Evolutionary conservation across 495 filamentous ascomycete species (phyloP).

Genomic region (Penicillium pulvis): DNA sequence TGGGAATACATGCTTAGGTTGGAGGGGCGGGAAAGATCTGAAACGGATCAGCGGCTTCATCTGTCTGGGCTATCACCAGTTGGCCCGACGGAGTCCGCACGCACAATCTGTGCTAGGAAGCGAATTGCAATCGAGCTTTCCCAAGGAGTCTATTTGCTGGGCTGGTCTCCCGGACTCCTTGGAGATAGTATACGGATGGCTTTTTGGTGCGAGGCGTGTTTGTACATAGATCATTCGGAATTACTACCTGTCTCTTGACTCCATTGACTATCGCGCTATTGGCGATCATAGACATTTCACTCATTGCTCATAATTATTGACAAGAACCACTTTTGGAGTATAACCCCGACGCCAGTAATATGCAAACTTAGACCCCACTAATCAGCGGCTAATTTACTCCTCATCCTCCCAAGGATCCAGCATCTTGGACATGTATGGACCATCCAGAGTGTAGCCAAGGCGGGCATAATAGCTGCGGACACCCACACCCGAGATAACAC

Average conservation of each 20-base stretch:
- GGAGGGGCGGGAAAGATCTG: constrained; percentile 17
- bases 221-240: constrained; percentile 34
- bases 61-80: not conserved
- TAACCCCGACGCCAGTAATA: constrained; percentile 20
- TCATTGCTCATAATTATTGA: constrained; percentile 15
- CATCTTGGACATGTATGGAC: constrained; percentile 84
- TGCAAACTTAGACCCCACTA: constrained; percentile 9
- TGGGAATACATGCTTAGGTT: constrained; percentile 13
- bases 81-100: constrained; percentile 10
- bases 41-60: constrained; percentile 16
- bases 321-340: constrained; percentile 17
- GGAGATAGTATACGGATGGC: constrained; percentile 15
- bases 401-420: constrained; percentile 50
- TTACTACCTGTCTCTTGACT: constrained; percentile 17
- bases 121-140: constrained; percentile 10
- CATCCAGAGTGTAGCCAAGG: constrained; percentile 89
- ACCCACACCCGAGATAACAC: constrained; percentile 93
- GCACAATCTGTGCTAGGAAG: constrained; percentile 5
- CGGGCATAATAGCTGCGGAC: constrained; percentile 92
- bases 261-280: constrained; percentile 1
- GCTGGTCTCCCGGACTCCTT: constrained; percentile 24
- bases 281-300: constrained; percentile 4
- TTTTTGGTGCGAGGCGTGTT: constrained; percentile 12
- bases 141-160: constrained; percentile 21
- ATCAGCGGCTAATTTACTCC: constrained; percentile 23